phyloP scores from a whole-genome alignment of 2,329 filamentous ascomycete species.

The Aquanectria penicillioides region DNA sequence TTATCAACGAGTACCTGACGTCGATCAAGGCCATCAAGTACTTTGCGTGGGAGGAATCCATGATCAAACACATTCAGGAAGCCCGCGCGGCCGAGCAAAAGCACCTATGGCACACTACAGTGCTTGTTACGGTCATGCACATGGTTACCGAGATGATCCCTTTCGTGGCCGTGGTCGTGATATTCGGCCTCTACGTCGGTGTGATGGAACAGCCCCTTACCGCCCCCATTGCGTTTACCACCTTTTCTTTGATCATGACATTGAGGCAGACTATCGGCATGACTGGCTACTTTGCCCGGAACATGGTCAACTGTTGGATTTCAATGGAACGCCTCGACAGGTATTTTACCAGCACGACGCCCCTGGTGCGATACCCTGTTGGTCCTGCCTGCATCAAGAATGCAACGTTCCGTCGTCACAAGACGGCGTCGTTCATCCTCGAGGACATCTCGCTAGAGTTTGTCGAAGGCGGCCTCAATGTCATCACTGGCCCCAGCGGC shows the following conservation, averaged over 20 bases:
- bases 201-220: slow-evolving; percentile 58
- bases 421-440: slow-evolving; percentile 60
- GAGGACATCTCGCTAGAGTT: slow-evolving; percentile 61
- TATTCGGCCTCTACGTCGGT: slow-evolving; percentile 62
- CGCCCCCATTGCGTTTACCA: slow-evolving; percentile 66
- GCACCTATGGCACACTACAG: slow-evolving; percentile 61
- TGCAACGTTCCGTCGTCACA: slow-evolving; percentile 60
- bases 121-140: slow-evolving; percentile 57
- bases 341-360: slow-evolving; percentile 62
- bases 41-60: slow-evolving; percentile 67
- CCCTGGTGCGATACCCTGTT: slow-evolving; percentile 57
- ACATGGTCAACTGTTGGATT: slow-evolving; percentile 46
- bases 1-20: slow-evolving; percentile 66
- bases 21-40: slow-evolving; percentile 70
- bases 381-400: slow-evolving; percentile 58
- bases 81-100: slow-evolving; percentile 63
- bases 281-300: slow-evolving; percentile 53
- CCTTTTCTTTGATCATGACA: slow-evolving; percentile 62
- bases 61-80: slow-evolving; percentile 58
- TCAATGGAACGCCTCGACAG: slow-evolving; percentile 63
- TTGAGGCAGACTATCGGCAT: slow-evolving; percentile 62
- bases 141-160: slow-evolving; percentile 63
- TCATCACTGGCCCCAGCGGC: slow-evolving; percentile 63
- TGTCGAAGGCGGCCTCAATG: slow-evolving; percentile 62
- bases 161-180: slow-evolving; percentile 60